Base-by-base conservation (phyloP, 768 basidiomycete genomes). In the Cantharellus anzutake region DNA sequence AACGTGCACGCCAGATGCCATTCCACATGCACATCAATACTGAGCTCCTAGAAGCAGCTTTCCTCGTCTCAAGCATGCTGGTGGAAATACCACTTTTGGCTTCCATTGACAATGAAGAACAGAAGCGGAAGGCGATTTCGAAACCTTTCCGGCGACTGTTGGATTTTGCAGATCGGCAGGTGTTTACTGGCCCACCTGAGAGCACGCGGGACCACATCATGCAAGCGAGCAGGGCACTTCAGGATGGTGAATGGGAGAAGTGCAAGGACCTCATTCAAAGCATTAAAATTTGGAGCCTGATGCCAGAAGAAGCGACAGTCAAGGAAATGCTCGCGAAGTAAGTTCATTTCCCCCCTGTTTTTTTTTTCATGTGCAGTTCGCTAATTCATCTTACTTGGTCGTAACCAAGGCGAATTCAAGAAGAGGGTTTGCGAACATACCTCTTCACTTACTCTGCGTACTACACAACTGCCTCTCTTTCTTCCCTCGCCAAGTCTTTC, bases 1-100 rank as follows among this genome's bases (percentile, higher is more conserved):
- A 99, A 70, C 88, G 92, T 64, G 84, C 91, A 64, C 80, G 96
- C 41, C 90, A 97, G 66, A 77, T 99, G 34, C 96, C 96, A 38
- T 99, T 98, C 83, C 96, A 99, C 71, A 87, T 98, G 86, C 96
- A 99, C 71, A 92, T 98, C 72, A 99, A 98, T 74, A 90, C 96
- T 11, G 96, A 98, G 71, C 76, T 99, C 4, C 75, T 98, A 59
- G 96, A 98, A 71, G 93, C 93, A 20, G 96, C 91, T 0, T 99
- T 98, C 76, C 78, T 99, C 50, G 92, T 96, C 16, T 93, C 90
- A 14, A 97, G 93, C 73, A 99, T 99, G 96, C 78, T 99, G 42
- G 85, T 97, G 42, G 96, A 98, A 73, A 92, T 99, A 16, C 96
- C 96, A 2, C 73, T 97, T 34, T 74, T 98, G 16, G 96, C 96